A percentile compares a stretch with the other conserved stretches of the same genome.
Evolutionary conservation across 495 filamentous ascomycete genomes (phyloP).

Genomic region (Xylaria telfairii): DNA sequence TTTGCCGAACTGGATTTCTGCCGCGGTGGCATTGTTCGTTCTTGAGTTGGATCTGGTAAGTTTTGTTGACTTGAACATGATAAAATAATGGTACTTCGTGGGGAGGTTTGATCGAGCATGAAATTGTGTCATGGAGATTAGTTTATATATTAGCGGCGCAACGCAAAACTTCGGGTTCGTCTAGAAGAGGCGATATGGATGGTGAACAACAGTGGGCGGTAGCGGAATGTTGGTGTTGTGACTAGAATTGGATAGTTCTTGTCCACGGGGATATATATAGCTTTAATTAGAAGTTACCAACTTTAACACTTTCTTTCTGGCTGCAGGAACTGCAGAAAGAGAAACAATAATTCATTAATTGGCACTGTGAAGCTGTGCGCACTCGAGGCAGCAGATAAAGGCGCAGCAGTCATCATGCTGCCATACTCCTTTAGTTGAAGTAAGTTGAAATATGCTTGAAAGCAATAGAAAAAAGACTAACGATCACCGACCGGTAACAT

Average conservation of each 20-base stretch:
- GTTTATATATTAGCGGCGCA: not conserved
- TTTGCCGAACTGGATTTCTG: constrained; percentile 8
- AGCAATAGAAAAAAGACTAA: not conserved
- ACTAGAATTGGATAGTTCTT: not conserved
- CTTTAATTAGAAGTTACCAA: too few species aligned
- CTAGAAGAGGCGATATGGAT: not conserved
- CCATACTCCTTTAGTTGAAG: too few species aligned
- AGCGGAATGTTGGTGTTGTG: not conserved
- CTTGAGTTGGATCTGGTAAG: constrained; percentile 29
- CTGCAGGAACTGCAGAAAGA: too few species aligned
- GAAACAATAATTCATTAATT: not conserved
- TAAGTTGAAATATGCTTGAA: not conserved
- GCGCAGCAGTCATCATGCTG: too few species aligned
- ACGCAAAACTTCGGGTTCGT: not conserved
- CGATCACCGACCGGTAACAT: not conserved
- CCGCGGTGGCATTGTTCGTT: not conserved
- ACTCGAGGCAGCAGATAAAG: too few species aligned
- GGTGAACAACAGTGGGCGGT: not conserved
- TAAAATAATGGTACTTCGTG: not conserved
- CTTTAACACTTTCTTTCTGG: too few species aligned
- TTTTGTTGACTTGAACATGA: too few species aligned
- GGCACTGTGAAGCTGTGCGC: too few species aligned
- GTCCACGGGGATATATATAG: not conserved
- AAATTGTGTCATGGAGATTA: not conserved
- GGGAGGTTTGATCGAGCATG: not conserved